These are phyloP conservation scores for Phialophora chinensis DNA, from an alignment of 2,329 filamentous ascomycete genomes.

Conservation along the genomic window DNA sequence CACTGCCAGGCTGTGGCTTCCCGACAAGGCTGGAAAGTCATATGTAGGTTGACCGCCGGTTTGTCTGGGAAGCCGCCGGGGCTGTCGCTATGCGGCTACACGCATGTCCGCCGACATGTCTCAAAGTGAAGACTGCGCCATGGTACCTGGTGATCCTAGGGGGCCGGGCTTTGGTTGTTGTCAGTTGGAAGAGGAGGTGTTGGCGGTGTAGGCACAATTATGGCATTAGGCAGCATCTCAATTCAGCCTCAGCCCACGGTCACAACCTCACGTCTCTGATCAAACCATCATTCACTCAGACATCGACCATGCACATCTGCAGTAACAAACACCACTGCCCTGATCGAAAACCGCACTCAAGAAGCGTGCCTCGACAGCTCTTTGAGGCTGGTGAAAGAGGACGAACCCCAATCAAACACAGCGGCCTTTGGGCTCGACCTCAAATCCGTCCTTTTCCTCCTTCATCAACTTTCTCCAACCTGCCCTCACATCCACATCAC, in stretches of 20 bases:
- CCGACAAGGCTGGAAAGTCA: background rate
- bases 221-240: conserved; percentile 5
- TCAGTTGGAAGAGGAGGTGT: background rate
- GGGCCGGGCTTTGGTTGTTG: background rate
- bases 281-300: background rate
- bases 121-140: background rate
- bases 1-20: background rate
- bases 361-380: background rate
- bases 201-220: background rate
- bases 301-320: background rate
- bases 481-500: background rate
- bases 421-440: background rate
- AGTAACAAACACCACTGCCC: background rate
- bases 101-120: background rate
- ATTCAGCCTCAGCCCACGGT: conserved; percentile 6
- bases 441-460: background rate
- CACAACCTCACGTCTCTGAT: background rate
- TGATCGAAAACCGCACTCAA: background rate
- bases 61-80: background rate
- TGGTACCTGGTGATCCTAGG: background rate
- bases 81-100: background rate
- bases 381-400: conserved; percentile 1
- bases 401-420: background rate
- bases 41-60: background rate
- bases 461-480: background rate